Evolutionary conservation across 169 alveolate species (phyloP).

Genomic region (Cystoisospora suis): DNA sequence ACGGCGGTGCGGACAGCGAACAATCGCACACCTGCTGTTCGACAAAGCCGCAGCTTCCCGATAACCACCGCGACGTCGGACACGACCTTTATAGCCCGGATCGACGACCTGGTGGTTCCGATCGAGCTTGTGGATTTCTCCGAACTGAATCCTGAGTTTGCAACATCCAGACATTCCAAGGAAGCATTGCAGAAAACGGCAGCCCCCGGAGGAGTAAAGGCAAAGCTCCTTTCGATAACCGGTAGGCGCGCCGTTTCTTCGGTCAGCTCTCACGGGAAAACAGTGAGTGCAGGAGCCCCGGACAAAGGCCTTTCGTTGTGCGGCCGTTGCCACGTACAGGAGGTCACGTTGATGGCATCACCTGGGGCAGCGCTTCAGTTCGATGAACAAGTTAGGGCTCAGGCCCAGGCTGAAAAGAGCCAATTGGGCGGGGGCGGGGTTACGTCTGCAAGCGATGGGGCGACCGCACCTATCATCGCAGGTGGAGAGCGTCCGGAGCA

Average conservation of each 20-base stretch:
- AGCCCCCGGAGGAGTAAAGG: too few species aligned
- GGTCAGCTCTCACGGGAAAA: too few species aligned
- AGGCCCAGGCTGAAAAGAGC: background rate
- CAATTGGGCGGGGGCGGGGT: background rate
- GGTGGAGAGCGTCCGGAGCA: background rate
- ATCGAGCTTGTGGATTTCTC: background rate
- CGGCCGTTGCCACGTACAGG: slow-evolving; percentile 13
- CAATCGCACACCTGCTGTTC: background rate
- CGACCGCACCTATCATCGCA: background rate
- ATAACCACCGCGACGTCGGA: background rate
- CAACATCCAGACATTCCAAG: too few species aligned
- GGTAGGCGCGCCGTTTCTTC: too few species aligned
- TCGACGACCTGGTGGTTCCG: slow-evolving; percentile 10
- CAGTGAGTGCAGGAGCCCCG: too few species aligned
- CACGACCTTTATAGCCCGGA: too few species aligned
- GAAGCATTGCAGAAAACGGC: too few species aligned
- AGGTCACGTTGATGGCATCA: background rate
- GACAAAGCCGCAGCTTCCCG: background rate
- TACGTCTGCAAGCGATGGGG: background rate
- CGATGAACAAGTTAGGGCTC: background rate
- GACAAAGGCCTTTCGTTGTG: too few species aligned
- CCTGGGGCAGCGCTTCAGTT: background rate
- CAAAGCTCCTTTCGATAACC: too few species aligned
- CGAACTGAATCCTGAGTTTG: background rate
- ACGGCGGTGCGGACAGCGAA: background rate